phyloP scores from a whole-genome alignment of 2,329 filamentous ascomycete species.

The Domatiomyces globalis region DNA sequence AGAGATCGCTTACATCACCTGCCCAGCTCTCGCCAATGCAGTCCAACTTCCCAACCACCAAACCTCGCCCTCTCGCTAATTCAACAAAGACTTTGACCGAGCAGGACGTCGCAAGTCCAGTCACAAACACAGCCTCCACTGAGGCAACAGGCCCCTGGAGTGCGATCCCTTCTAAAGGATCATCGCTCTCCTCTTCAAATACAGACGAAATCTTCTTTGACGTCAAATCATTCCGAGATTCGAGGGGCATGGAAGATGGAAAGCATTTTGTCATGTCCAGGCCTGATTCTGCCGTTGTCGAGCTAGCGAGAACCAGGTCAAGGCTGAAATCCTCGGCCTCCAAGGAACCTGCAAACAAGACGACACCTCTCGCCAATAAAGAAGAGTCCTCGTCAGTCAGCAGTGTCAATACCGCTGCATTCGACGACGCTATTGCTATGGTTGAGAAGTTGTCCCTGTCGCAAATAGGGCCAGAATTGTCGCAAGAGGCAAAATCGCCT shows the following conservation, averaged over 20 bases:
- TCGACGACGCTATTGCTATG: constrained; percentile 18
- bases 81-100: constrained; percentile 2
- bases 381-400: not conserved
- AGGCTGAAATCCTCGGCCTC: constrained; percentile 7
- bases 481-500: not conserved
- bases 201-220: constrained; percentile 19
- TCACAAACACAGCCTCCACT: constrained; percentile 14
- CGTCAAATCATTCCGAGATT: constrained; percentile 17
- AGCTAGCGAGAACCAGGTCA: constrained; percentile 14
- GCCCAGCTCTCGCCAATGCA: constrained; percentile 14
- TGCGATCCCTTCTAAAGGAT: constrained; percentile 10
- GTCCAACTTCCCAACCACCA: constrained; percentile 4
- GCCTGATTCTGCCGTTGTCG: constrained; percentile 14
- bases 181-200: constrained; percentile 12
- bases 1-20: constrained; percentile 14
- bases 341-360: not conserved
- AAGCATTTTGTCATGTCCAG: constrained; percentile 17
- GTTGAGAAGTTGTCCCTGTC: constrained; percentile 9
- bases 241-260: constrained; percentile 13
- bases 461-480: not conserved
- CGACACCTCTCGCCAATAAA: not conserved
- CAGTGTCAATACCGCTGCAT: constrained; percentile 8
- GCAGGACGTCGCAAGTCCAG: constrained; percentile 9
- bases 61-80: constrained; percentile 8
- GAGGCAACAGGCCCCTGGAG: constrained; percentile 11